Conservation (phyloP, 2,329 filamentous ascomycete genomes). For the Sordariomycetes sp. region DNA sequence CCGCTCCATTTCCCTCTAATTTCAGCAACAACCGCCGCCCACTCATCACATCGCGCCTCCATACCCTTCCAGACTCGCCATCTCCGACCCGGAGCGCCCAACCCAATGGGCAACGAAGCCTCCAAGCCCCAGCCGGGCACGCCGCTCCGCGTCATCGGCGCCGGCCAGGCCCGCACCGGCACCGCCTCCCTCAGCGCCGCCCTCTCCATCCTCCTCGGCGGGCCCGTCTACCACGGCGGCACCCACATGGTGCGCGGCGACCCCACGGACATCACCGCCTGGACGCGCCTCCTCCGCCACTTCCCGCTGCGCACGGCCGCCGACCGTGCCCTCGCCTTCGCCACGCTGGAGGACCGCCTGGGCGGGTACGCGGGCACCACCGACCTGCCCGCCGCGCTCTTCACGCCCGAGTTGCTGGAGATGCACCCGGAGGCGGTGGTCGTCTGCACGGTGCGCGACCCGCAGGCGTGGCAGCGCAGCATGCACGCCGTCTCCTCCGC, state of each 20-base stretch:
- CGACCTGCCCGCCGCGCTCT: constrained; percentile 45
- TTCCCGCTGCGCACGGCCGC: background rate
- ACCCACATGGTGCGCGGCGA: constrained; percentile 9
- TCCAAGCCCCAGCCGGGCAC: constrained; percentile 11
- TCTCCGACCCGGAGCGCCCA: background rate
- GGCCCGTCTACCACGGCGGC: constrained; percentile 13
- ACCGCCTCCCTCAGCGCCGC: constrained; percentile 10
- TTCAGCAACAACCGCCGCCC: too few relatives aligned
- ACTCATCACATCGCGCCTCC: too few relatives aligned
- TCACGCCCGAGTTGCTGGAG: constrained; percentile 22
- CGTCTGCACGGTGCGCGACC: constrained; percentile 25
- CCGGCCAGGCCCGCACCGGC: constrained; percentile 14
- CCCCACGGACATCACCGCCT: background rate
- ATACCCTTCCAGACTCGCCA: too few relatives aligned
- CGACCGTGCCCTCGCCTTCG: background rate
- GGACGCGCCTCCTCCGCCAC: background rate
- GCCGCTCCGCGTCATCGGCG: constrained; percentile 14
- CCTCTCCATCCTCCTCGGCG: constrained; percentile 12
- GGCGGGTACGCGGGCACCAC: constrained; percentile 36
- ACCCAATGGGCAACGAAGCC: constrained; percentile 13
- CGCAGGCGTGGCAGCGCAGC: constrained; percentile 24
- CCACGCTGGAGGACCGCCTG: background rate
- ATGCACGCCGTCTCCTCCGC: constrained; percentile 14
- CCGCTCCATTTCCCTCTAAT: too few relatives aligned
- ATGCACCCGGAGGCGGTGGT: constrained; percentile 23